A percentile compares a stretch with the other conserved stretches of the same genome.
phyloP scores from a whole-genome alignment of 345 rosid species.

The Salix caprea region DNA sequence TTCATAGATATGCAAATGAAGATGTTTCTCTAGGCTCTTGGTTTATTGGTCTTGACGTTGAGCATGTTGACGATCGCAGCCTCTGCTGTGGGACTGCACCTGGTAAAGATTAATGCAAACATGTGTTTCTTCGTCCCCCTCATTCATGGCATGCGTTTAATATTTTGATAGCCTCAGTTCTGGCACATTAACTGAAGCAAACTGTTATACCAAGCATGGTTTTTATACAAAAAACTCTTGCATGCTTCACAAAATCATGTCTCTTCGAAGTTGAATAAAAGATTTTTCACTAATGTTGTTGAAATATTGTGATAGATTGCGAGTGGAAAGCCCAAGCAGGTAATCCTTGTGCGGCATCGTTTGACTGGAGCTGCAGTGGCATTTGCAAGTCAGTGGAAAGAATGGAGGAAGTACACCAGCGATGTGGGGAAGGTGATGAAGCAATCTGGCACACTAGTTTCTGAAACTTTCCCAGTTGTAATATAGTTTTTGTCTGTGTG shows the following conservation, averaged over 20 bases:
- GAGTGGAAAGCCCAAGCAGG: constrained; percentile 38
- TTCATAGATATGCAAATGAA: constrained; percentile 89
- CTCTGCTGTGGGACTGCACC: constrained; percentile 91
- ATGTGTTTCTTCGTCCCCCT: not conserved
- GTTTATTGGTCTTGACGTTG: constrained; percentile 97
- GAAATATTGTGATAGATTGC: constrained; percentile 15
- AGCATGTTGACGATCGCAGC: constrained; percentile 86
- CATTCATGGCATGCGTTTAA: not conserved
- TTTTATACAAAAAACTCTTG: not conserved
- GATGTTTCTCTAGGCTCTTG: constrained; percentile 94
- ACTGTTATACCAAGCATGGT: not conserved
- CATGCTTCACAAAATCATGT: not conserved
- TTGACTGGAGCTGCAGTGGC: constrained; percentile 37
- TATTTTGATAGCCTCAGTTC: not conserved
- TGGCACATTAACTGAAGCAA: not conserved
- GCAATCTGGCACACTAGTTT: constrained; percentile 79
- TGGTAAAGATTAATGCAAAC: constrained; percentile 40
- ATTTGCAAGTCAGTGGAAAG: constrained; percentile 33
- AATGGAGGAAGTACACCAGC: constrained; percentile 32
- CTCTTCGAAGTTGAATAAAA: not conserved
- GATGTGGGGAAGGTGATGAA: constrained; percentile 33
- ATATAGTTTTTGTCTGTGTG: constrained; percentile 16
- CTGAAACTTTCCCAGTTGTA: constrained; percentile 34
- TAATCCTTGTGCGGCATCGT: constrained; percentile 34
- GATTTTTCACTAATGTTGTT: constrained; percentile 4